Base-by-base conservation (phyloP, 768 basidiomycete species). In the Amanita pallidorosea region DNA sequence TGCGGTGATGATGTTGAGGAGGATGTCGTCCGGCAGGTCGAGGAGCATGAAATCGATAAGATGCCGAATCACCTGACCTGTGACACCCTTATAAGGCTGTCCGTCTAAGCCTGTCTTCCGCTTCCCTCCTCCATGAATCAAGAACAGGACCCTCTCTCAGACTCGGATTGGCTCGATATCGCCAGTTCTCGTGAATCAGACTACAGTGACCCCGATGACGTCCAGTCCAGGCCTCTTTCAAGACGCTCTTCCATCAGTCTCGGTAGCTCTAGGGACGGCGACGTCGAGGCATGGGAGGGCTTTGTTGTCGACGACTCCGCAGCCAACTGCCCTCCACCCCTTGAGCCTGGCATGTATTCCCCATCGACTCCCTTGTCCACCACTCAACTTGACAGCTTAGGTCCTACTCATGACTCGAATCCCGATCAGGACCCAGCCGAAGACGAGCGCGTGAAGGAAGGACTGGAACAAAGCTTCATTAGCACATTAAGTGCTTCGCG, bases 91-190 rank as follows among this genome's bases (percentile, higher is more conserved):
- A 45, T 44, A 51, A 51, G 42, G 50, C 42, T 15, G 42, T 7
- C 37, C 50, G 22, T 20, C 43, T 42, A 23, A 5, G 18, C 25
- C 11, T 38, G 29, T 38, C 27, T 50, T 33, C 34, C 49, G 9
- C 46, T 43, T 34, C 42, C 27, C 20, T 50, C 46, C 43, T 46
- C 53, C 40, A 67, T 69, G 65, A 64, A 63, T 59, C 65, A 60
- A 49, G 85, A 87, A 62, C 61, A 73, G 56, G 85, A 84, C 62
- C 77, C 65, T 54, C 64, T 79, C 55, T 88, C 85, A 35, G 87
- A 89, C 69, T 86, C 83, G 27, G 87, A 89, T 65, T 89, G 87
- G 87, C 81, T 86, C 60, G 86, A 88, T 59, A 75, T 89, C 57
- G 69, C 83, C 27, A 81, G 79, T 60, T 79, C 75, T 62, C 77